These are phyloP conservation scores for Misopates orontium DNA, from an alignment of 257 asterid species.

Conservation along the genomic window DNA sequence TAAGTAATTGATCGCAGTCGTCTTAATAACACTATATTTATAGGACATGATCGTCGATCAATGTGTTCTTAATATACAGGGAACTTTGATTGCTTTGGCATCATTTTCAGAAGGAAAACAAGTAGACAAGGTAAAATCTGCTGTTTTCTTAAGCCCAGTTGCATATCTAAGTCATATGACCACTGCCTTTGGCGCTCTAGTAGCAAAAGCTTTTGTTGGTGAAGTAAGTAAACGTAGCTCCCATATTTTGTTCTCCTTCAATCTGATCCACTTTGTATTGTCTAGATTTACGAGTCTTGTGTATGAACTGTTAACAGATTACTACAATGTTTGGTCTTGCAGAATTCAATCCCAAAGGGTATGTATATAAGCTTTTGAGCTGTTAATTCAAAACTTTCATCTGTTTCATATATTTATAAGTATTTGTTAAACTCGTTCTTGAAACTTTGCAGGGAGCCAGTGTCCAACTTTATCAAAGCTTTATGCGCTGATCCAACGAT, in stretches of 20 bases:
- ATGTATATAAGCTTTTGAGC: background rate
- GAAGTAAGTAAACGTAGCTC: constrained; percentile 38
- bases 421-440: background rate
- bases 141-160: constrained; percentile 64
- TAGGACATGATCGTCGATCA: background rate
- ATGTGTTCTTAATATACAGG: constrained; percentile 41
- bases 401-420: too few relatives aligned
- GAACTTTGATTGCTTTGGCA: constrained; percentile 66
- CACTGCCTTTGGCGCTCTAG: constrained; percentile 40
- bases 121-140: constrained; percentile 58
- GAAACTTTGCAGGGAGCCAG: constrained; percentile 32
- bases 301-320: constrained; percentile 32
- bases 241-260: background rate
- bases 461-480: constrained; percentile 24
- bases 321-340: constrained; percentile 44
- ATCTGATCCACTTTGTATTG: background rate
- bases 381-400: background rate
- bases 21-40: background rate
- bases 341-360: constrained; percentile 61
- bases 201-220: constrained; percentile 50
- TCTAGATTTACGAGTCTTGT: background rate
- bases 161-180: constrained; percentile 59
- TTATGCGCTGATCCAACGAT: constrained; percentile 36
- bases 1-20: background rate
- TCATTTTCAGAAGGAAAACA: constrained; percentile 51